Evolutionary conservation across 129 eudicot species (phyloP), one percentile per base, ranked within the genome.

Genomic region (Saposhnikovia divaricata): DNA sequence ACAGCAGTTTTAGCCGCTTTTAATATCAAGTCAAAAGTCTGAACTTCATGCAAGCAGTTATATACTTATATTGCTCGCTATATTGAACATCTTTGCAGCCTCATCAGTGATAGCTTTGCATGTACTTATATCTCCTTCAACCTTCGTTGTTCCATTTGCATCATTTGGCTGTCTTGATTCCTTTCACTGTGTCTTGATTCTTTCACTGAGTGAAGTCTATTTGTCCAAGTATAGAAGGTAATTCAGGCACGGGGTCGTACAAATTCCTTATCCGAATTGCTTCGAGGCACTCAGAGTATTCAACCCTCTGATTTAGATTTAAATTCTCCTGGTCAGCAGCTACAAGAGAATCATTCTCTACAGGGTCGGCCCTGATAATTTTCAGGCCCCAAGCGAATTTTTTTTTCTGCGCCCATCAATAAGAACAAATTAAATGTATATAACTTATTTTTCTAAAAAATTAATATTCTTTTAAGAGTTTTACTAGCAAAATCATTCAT

Each of bases 141-240:
- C 61, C 46, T 68, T 40, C 34, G 45, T 80, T 77, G 76, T 84
- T 11, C 81, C 48, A 31, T 1, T 31, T 31, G 34, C 34, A 31
- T 31, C 34, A 31, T 31, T 31, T 31, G 34, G 34, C 34, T 31
- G 34, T 31, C 34, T 31, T 31, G n/a, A n/a, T n/a, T n/a, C n/a
- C n/a, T n/a, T n/a, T n/a, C n/a, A n/a, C n/a, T n/a, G n/a, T n/a
- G n/a, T n/a, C n/a, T n/a, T n/a, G n/a, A n/a, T n/a, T n/a, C n/a
- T n/a, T n/a, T n/a, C n/a, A n/a, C n/a, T n/a, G n/a, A n/a, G n/a
- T n/a, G n/a, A n/a, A 31, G 34, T 31, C 34, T 1, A 45, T 92
- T 94, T 28, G 98, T 92, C 76, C 96, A 90, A 87, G 88, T 63
- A 93, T 90, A 70, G 97, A 89, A 77, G 97, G 98, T 79, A 93